These are phyloP conservation scores for Cercospora canescens DNA, from an alignment of 2,329 filamentous ascomycete genomes.

Conservation along the genomic window DNA sequence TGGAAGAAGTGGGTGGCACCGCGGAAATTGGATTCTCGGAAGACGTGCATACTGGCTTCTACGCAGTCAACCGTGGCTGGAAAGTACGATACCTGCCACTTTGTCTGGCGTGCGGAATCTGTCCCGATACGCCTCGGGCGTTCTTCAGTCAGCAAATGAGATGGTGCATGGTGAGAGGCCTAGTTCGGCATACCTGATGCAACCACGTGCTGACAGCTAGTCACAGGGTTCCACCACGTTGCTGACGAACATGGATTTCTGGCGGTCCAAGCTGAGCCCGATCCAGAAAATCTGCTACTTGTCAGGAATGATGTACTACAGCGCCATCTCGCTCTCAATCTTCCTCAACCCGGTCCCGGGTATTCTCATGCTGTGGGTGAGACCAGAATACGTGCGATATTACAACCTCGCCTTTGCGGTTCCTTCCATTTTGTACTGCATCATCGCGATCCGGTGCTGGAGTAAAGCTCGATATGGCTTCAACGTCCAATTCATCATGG, in stretches of 20 bases:
- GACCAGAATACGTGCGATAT: slow-evolving; percentile 45
- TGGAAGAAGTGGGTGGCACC: slow-evolving; percentile 45
- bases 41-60: slow-evolving; percentile 48
- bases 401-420: slow-evolving; percentile 49
- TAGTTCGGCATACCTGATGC: not conserved
- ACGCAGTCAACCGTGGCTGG: slow-evolving; percentile 46
- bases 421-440: slow-evolving; percentile 43
- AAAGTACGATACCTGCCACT: slow-evolving; percentile 46
- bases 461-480: slow-evolving; percentile 44
- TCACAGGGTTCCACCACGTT: slow-evolving; percentile 41
- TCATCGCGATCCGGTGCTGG: slow-evolving; percentile 44
- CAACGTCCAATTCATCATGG: slow-evolving; percentile 46
- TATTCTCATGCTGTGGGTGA: slow-evolving; percentile 42
- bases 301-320: slow-evolving; percentile 45
- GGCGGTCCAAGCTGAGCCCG: slow-evolving; percentile 40
- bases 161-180: slow-evolving; percentile 37
- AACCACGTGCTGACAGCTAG: not conserved
- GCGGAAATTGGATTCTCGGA: slow-evolving; percentile 47
- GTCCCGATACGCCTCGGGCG: slow-evolving; percentile 44
- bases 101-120: slow-evolving; percentile 46
- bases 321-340: slow-evolving; percentile 42
- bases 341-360: slow-evolving; percentile 45
- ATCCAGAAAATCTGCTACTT: slow-evolving; percentile 47
- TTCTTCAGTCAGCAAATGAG: slow-evolving; percentile 50
- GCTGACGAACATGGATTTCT: slow-evolving; percentile 45